These are phyloP conservation scores for Chrysanthemum makinoi DNA, from an alignment of 129 eudicot genomes.

Conservation along the genomic window DNA sequence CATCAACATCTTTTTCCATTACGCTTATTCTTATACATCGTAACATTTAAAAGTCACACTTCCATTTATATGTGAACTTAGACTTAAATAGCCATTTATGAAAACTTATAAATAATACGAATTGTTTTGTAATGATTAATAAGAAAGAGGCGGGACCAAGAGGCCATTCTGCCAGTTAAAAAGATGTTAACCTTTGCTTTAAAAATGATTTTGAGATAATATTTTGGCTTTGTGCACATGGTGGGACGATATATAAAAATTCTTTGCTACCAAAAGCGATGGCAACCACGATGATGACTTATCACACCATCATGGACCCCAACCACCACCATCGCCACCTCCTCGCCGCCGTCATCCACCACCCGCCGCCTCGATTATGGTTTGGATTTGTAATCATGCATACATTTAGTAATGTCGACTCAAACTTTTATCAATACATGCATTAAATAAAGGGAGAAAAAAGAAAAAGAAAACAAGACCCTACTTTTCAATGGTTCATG, in stretches of 20 bases:
- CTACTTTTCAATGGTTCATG: slow-evolving; percentile 16
- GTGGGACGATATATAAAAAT: slow-evolving; percentile 25
- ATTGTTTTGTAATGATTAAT: background rate
- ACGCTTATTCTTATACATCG: too few relatives aligned
- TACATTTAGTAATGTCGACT: slow-evolving; percentile 28
- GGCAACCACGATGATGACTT: slow-evolving; percentile 37
- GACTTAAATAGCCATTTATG: too few relatives aligned
- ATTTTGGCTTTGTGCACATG: slow-evolving; percentile 34
- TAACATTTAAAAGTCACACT: too few relatives aligned
- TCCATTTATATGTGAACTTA: too few relatives aligned
- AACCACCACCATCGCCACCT: slow-evolving; percentile 19
- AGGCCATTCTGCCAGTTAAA: slow-evolving; percentile 39
- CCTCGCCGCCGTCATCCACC: slow-evolving; percentile 4
- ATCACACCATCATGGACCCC: slow-evolving; percentile 22
- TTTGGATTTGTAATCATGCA: slow-evolving; percentile 26
- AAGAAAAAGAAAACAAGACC: slow-evolving; percentile 7
- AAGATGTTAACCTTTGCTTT: slow-evolving; percentile 30
- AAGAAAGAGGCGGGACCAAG: slow-evolving; percentile 29
- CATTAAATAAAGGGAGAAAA: slow-evolving; percentile 9
- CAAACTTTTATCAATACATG: slow-evolving; percentile 16
- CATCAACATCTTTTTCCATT: too few relatives aligned
- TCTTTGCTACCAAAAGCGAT: slow-evolving; percentile 36
- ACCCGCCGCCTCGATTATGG: slow-evolving; percentile 9
- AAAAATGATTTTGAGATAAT: slow-evolving; percentile 28
- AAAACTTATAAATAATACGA: too few relatives aligned